Evolutionary conservation across 139 green algal species (phyloP), one percentile per base, ranked within the genome.

Genomic region (Micromonas pusilla): DNA sequence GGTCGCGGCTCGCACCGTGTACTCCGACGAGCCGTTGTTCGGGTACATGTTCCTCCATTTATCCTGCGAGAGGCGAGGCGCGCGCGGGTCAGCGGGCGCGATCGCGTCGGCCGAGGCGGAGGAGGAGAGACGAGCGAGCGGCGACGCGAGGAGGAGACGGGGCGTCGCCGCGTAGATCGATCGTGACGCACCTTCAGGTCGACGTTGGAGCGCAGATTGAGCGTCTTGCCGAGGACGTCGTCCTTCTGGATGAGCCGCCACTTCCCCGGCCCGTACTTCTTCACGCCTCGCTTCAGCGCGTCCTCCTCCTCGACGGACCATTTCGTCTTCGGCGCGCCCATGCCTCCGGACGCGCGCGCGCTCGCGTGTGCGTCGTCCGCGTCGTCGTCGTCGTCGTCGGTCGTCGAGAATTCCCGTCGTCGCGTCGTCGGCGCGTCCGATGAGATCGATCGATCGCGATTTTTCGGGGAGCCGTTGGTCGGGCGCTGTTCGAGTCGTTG

Each of bases 211-310:
- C 87, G 77, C 13, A 76, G 78, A 6, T 65, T 66, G 2, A 91
- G 80, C 0, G 77, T 21, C 26, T 68, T 54, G 1, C 74, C 83
- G 60, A 83, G 83, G 2, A 72, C 72, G 45, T 82, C 73, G 71
- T 91, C 86, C 45, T 88, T 88, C 72, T 90, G 86, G 9, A 90
- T 90, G 36, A 81, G 68, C 1, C 86, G 74, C 86, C 86, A 90
- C 66, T 89, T 89, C 26, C 86, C 86, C 25, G 85, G 65, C 1
- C 86, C 86, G 76, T 89, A 89, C 82, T 87, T 91, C 0, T 76
- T 77, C 20, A 91, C 87, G n/a, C 87, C 87, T 2, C 79, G 31
- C 13, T 79, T 39, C 2, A 91, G 76, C 0, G 87, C 87, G 16
- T 66, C 19, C 78, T 91, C 87, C 78, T 91, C 87, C 45, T 90